These are phyloP conservation scores for Syncephalastrum sp. DNA, from an alignment of 371 early-diverging fungal species.

Conservation along the genomic window DNA sequence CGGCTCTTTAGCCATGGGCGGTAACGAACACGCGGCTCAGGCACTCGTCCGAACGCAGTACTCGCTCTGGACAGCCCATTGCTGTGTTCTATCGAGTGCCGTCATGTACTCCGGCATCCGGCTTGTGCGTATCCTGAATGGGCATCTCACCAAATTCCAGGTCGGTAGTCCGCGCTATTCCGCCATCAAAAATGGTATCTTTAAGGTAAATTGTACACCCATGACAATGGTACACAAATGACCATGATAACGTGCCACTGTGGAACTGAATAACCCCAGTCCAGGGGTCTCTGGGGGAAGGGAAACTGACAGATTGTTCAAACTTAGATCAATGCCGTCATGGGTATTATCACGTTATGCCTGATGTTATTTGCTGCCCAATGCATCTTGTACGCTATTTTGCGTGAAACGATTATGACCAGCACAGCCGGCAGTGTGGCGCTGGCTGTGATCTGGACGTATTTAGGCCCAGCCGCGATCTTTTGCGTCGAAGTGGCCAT, in stretches of 20 bases:
- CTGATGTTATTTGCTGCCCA: constrained; percentile 14
- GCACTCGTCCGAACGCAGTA: constrained; percentile 21
- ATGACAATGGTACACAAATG: neutral
- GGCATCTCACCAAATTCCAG: constrained; percentile 19
- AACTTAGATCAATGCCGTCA: constrained; percentile 17
- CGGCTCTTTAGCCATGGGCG: constrained; percentile 17
- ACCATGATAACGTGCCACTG: neutral
- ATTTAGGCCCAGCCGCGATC: constrained; percentile 16
- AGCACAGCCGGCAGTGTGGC: constrained; percentile 14
- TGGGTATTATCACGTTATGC: constrained; percentile 13
- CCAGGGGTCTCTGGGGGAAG: neutral
- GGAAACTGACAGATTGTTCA: neutral
- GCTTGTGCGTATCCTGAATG: constrained; percentile 20
- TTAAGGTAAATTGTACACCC: constrained; percentile 21
- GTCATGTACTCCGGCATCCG: constrained; percentile 24
- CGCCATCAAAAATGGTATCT: constrained; percentile 23
- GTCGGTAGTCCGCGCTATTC: constrained; percentile 11
- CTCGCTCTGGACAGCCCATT: constrained; percentile 26
- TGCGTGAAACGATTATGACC: constrained; percentile 19
- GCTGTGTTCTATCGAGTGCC: constrained; percentile 8
- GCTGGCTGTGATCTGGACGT: constrained; percentile 22
- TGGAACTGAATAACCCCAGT: neutral
- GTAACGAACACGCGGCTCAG: constrained; percentile 13
- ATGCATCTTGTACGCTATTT: constrained; percentile 17
- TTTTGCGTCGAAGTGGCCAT: constrained; percentile 19